Percentiles rank a stretch among this genome's conserved stretches.
Evolutionary conservation across 352 stramenopile genomes (phyloP).

Genomic region (Phytophthora capsici): DNA sequence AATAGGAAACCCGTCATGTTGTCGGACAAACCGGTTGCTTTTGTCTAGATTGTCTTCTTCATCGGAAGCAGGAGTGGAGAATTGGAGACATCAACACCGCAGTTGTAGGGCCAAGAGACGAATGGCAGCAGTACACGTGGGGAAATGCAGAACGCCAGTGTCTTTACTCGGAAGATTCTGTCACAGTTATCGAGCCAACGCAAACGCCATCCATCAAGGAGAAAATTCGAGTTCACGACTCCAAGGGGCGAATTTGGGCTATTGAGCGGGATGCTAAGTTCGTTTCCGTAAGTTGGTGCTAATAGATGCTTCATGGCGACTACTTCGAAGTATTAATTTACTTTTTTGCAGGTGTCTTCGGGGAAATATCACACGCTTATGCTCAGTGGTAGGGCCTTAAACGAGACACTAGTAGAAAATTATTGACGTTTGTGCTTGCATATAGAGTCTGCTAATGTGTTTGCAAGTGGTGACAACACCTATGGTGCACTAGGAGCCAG

Average conservation of each 20-base stretch:
- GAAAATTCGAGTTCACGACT: conserved; percentile 51
- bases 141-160: conserved; percentile 58
- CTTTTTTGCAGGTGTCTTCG: conserved; percentile 53
- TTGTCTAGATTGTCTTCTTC: conserved; percentile 72
- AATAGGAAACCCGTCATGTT: conserved; percentile 52
- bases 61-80: conserved; percentile 79
- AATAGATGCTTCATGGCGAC: too few species aligned
- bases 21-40: conserved; percentile 79
- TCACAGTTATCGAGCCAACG: conserved; percentile 20
- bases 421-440: neutral
- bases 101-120: conserved; percentile 69
- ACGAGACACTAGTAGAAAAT: neutral
- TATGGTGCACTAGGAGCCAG: conserved; percentile 54
- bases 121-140: conserved; percentile 73
- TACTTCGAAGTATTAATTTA: too few species aligned
- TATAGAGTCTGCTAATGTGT: conserved; percentile 72
- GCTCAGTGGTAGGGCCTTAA: conserved; percentile 53
- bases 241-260: conserved; percentile 40
- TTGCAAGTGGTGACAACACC: conserved; percentile 76
- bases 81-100: conserved; percentile 71
- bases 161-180: conserved; percentile 35
- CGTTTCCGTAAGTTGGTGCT: conserved; percentile 37
- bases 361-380: conserved; percentile 82
- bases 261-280: conserved; percentile 81
- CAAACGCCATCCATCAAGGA: conserved; percentile 59